phyloP scores from a whole-genome alignment of 1,284 basidiomycete species.

The Taiwanofungus camphoratus region DNA sequence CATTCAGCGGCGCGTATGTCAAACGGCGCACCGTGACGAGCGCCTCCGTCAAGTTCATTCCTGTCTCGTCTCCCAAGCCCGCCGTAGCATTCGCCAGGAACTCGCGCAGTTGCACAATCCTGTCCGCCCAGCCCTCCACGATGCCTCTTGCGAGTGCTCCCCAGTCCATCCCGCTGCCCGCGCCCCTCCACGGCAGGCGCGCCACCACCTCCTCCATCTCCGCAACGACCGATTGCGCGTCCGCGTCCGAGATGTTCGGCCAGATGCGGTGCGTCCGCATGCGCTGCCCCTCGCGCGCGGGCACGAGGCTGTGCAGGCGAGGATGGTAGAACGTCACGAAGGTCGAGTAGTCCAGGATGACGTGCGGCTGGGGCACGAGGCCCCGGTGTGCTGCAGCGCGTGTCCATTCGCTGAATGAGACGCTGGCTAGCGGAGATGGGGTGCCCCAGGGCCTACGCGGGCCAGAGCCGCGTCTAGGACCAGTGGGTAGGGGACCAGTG shows the following conservation, averaged over 20 bases:
- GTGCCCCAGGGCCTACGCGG: background rate
- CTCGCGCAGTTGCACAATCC: background rate
- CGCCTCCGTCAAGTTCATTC: background rate
- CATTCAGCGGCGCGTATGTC: background rate
- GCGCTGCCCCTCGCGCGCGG: background rate
- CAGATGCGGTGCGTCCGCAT: conserved; percentile 3
- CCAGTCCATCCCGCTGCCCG: background rate
- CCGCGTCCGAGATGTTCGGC: conserved; percentile 3
- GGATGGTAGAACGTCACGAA: conserved; percentile 4
- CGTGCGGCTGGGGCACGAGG: background rate
- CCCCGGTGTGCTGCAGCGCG: background rate
- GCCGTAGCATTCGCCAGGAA: conserved; percentile 1
- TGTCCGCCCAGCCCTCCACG: background rate
- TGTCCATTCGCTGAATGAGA: background rate
- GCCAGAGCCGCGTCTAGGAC: background rate
- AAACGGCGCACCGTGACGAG: background rate
- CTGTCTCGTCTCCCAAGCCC: background rate
- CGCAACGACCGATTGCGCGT: background rate
- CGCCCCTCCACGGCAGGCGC: background rate
- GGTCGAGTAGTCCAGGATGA: background rate
- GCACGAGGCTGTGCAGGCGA: background rate
- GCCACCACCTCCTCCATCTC: background rate
- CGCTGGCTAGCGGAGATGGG: background rate
- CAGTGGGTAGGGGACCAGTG: background rate
- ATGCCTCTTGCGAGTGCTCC: background rate